phyloP scores from a whole-genome alignment of 1,284 basidiomycete species.

The Macrocybe sp. region DNA sequence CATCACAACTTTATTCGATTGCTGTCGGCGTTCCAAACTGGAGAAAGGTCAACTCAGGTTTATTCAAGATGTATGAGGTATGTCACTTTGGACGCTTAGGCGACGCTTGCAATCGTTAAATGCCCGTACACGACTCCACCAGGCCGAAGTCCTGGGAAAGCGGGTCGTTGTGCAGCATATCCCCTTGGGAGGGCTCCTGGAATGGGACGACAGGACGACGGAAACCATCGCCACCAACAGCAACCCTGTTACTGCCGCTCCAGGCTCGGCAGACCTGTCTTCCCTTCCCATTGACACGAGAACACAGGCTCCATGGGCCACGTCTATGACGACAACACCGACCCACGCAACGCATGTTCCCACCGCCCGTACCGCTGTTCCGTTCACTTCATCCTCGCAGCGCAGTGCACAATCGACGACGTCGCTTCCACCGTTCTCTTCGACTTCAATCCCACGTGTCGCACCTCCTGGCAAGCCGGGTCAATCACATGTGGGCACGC shows the following conservation, averaged over 20 bases:
- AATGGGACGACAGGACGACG: conserved; percentile 42
- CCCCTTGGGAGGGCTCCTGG: conserved; percentile 76
- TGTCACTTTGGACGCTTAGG: conserved; percentile 15
- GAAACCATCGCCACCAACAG: conserved; percentile 5
- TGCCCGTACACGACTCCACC: conserved; percentile 1
- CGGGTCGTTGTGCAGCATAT: conserved; percentile 97
- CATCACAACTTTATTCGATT: conserved; percentile 86
- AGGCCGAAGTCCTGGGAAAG: conserved; percentile 93
- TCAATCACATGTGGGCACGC: no score
- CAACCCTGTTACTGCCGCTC: conserved; percentile 1
- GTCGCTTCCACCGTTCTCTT: no score
- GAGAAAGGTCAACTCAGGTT: conserved; percentile 84
- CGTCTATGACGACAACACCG: no score
- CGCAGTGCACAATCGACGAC: no score
- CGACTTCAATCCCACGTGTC: no score
- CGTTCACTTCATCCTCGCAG: no score
- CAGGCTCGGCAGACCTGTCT: neutral
- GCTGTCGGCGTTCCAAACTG: conserved; percentile 83
- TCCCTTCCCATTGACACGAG: no score
- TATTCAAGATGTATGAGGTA: conserved; percentile 95
- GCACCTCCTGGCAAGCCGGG: no score
- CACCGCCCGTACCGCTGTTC: no score
- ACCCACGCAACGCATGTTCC: no score
- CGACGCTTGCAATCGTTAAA: neutral
- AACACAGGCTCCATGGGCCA: no score